Evolutionary conservation across 257 asterid species (phyloP).

Genomic region (Leonotis leonurus): DNA sequence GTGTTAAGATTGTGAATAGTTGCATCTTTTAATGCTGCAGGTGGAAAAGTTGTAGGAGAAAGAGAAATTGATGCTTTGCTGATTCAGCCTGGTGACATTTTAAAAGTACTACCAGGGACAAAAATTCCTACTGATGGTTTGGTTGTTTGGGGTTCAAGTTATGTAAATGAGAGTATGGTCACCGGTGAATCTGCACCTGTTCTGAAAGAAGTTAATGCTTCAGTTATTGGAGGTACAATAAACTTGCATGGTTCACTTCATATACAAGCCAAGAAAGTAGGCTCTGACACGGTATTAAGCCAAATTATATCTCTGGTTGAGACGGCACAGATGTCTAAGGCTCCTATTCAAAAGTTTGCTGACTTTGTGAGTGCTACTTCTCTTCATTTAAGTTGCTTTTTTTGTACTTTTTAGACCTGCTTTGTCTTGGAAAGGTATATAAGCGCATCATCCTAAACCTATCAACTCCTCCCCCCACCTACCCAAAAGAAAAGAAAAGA

Average conservation of each 20-base stretch:
- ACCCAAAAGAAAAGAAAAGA: not conserved
- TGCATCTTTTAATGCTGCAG: constrained; percentile 31
- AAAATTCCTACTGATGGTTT: constrained; percentile 88
- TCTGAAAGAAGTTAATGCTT: constrained; percentile 54
- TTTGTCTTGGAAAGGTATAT: not conserved
- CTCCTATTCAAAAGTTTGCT: constrained; percentile 97
- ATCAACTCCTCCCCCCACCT: too few species aligned
- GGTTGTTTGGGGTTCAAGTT: constrained; percentile 96
- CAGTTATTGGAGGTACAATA: constrained; percentile 89
- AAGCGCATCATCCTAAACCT: not conserved
- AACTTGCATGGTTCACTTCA: constrained; percentile 92
- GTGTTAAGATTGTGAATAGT: constrained; percentile 9
- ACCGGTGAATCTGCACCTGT: constrained; percentile 94
- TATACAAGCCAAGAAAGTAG: constrained; percentile 77
- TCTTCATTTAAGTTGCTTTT: constrained; percentile 2
- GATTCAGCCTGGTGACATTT: constrained; percentile 85
- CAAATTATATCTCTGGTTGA: constrained; percentile 97
- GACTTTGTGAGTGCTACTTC: constrained; percentile 64
- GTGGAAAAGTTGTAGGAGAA: constrained; percentile 76
- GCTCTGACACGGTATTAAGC: constrained; percentile 90
- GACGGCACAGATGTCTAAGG: constrained; percentile 99
- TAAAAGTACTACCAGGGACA: constrained; percentile 92
- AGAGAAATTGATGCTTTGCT: constrained; percentile 88
- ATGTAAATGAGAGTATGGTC: constrained; percentile 94
- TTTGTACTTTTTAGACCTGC: constrained; percentile 5